Conservation (phyloP, 345 rosid genomes). For the Limnanthes douglasii region DNA sequence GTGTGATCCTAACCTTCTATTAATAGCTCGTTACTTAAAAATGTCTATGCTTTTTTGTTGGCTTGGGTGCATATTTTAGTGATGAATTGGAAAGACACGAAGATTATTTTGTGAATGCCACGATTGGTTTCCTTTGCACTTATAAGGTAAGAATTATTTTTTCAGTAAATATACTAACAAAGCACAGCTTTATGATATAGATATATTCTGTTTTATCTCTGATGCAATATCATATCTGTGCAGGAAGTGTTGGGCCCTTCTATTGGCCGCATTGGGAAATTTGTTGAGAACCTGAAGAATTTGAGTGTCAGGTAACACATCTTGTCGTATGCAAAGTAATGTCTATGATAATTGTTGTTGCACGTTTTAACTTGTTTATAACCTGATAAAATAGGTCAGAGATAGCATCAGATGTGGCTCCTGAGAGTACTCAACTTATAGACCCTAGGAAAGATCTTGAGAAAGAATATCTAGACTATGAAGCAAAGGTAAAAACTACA, state of each 20-base stretch:
- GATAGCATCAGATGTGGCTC: conserved; percentile 21
- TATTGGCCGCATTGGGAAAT: conserved; percentile 48
- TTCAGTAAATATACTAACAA: no score
- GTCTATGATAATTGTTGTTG: conserved; percentile 9
- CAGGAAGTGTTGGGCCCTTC: conserved; percentile 82
- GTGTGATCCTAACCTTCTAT: no score
- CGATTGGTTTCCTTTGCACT: conserved; percentile 43
- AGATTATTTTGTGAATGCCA: conserved; percentile 52
- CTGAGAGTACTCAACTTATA: conserved; percentile 31
- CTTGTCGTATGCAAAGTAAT: conserved; percentile 5
- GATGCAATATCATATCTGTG: no score
- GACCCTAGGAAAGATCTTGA: conserved; percentile 77
- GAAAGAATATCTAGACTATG: conserved; percentile 80
- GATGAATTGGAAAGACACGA: conserved; percentile 81
- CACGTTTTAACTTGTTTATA: no score
- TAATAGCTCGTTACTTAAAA: no score
- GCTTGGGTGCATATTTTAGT: conserved; percentile 38
- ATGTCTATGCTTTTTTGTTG: no score
- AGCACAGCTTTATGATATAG: no score
- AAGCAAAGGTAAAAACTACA: conserved; percentile 96
- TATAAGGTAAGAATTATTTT: conserved; percentile 44
- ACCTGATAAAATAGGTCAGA: conserved; percentile 35
- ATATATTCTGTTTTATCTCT: no score
- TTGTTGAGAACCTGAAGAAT: conserved; percentile 79
- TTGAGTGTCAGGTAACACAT: conserved; percentile 42